These are phyloP conservation scores for Elsinoe australis DNA, from an alignment of 2,329 filamentous ascomycete species.

Conservation along the genomic window DNA sequence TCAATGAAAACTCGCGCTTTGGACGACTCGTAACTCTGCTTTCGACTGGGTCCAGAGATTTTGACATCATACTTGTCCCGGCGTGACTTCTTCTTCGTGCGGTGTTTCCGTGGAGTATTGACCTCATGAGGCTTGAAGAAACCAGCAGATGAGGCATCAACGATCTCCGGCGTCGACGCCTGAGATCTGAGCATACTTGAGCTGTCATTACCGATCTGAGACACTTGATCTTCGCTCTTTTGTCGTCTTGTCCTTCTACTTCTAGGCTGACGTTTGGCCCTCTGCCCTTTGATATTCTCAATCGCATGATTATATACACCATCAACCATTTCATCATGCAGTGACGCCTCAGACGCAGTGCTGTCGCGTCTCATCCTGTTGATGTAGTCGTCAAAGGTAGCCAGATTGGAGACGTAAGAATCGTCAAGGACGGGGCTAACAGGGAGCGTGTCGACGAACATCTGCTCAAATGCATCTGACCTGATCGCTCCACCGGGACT, in stretches of 20 bases:
- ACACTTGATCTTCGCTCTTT: conserved; percentile 19
- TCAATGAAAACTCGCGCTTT: conserved; percentile 9
- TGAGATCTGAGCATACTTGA: conserved; percentile 20
- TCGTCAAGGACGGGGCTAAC: conserved; percentile 17
- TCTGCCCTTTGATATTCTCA: conserved; percentile 3
- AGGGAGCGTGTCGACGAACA: conserved; percentile 29
- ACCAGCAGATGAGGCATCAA: conserved; percentile 23
- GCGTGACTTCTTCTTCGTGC: conserved; percentile 7
- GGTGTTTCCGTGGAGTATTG: conserved; percentile 12
- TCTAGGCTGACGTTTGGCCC: not conserved
- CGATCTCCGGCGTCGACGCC: conserved; percentile 26
- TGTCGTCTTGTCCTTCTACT: conserved; percentile 5
- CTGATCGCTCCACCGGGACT: conserved; percentile 23
- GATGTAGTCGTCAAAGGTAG: conserved; percentile 13
- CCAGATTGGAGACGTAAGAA: conserved; percentile 3
- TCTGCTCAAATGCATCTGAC: conserved; percentile 28
- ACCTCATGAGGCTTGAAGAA: conserved; percentile 23
- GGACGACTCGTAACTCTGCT: not conserved
- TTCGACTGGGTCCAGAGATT: not conserved
- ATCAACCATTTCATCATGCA: conserved; percentile 10
- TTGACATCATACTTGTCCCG: conserved; percentile 6
- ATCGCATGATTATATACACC: conserved; percentile 15
- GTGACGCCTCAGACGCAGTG: not conserved
- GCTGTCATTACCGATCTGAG: not conserved
- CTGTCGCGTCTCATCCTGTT: conserved; percentile 4